phyloP scores from a whole-genome alignment of 495 filamentous ascomycete species.

The Penicillium diatomitis region DNA sequence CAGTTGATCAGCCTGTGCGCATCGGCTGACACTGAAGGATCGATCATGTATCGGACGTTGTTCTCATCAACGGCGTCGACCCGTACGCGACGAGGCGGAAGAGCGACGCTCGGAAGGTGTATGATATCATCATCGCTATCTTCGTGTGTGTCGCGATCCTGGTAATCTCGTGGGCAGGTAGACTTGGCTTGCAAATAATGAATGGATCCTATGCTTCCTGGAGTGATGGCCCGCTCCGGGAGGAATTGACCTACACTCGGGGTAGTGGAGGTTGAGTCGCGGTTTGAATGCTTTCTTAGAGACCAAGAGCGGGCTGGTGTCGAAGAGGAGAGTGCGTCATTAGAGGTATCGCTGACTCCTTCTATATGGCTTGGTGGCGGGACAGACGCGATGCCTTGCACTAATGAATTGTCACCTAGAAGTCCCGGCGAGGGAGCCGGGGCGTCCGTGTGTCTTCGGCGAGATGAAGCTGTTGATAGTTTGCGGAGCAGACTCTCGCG shows the following conservation, averaged over 20 bases:
- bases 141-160: conserved; percentile 15
- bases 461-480: conserved; percentile 10
- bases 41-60: conserved; percentile 28
- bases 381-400: neutral
- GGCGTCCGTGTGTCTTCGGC: conserved; percentile 36
- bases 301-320: neutral
- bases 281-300: conserved; percentile 6
- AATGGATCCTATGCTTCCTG: conserved; percentile 17
- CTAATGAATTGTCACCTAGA: conserved; percentile 15
- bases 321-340: conserved; percentile 7
- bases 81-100: conserved; percentile 19
- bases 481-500: conserved; percentile 14
- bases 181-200: conserved; percentile 34
- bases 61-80: conserved; percentile 33
- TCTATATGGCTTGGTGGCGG: conserved; percentile 31
- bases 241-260: conserved; percentile 3
- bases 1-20: conserved; percentile 30
- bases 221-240: conserved; percentile 3
- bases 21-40: conserved; percentile 17
- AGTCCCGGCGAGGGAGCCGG: conserved; percentile 26
- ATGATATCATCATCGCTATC: conserved; percentile 34
- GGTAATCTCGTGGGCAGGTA: conserved; percentile 13
- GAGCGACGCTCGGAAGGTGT: conserved; percentile 25
- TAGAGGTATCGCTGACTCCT: conserved; percentile 15
- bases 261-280: conserved; percentile 11